Base-by-base conservation (phyloP, 495 filamentous ascomycete genomes). In the Mycothermus thermophilus region DNA sequence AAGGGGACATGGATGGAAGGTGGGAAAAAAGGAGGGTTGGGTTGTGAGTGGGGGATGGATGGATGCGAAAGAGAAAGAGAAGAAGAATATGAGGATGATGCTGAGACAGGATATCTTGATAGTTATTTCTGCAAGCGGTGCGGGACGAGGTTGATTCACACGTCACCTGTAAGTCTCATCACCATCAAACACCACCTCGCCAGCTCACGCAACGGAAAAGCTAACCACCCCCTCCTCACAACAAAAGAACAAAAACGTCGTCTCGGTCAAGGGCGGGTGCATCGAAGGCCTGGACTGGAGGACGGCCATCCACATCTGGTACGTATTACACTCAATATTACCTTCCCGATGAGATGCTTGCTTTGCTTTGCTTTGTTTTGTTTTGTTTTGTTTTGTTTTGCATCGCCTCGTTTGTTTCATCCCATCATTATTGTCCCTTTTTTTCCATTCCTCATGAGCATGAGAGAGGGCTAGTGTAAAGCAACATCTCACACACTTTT, bases 191-290 rank as follows among this genome's bases (percentile, higher is more conserved):
- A 27, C 34, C 17, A 13, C 18, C 1, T n/a, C 21, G 5, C 14
- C 9, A 12, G 26, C 18, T 14, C 9, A 33, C 3, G 17, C 11
- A 34, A 5, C 15, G 16, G n/a, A n/a, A n/a, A n/a, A n/a, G n/a
- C n/a, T n/a, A n/a, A n/a, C n/a, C n/a, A n/a, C n/a, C n/a, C n/a
- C n/a, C n/a, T n/a, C 14, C 14, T 33, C 20, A 18, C 19, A 28
- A 9, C 12, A 18, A 3, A n/a, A 66, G 63, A 62, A 64, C 27
- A 62, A 64, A 25, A 56, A 66, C 27, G 64, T 67, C 16, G 58
- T 74, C 19, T 67, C 63, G 31, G 66, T 79, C 15, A 79, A 79
- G 37, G 72, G 71, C 1, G 73, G 72, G 14, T 78, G 73, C 40
- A 57, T 80, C 31, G 65, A 71, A 21, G 70, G 58, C 3, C 48